phyloP scores from a whole-genome alignment of 1,284 basidiomycete species.

The Takashimella tepidaria region DNA sequence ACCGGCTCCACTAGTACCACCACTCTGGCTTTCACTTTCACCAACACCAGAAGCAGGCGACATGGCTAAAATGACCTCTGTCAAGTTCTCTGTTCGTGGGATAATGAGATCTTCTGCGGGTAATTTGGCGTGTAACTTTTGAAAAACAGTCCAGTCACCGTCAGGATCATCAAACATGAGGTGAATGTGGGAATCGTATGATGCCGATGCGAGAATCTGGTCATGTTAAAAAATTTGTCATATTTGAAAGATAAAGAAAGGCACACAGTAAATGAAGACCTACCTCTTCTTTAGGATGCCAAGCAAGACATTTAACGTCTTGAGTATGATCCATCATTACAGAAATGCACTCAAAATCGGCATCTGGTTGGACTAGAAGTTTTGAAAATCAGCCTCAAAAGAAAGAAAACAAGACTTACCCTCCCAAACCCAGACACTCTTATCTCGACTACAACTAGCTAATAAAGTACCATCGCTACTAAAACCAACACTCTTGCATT shows the following conservation, averaged over 20 bases:
- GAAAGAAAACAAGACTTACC: conserved; percentile 52
- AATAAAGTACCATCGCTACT: conserved; percentile 71
- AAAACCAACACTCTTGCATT: conserved; percentile 93
- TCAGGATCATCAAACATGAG: conserved; percentile 89
- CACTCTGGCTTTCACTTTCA: conserved; percentile 23
- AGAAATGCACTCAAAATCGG: conserved; percentile 91
- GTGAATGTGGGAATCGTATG: conserved; percentile 95
- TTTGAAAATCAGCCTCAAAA: conserved; percentile 2
- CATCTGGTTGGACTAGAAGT: conserved; percentile 69
- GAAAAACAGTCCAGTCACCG: conserved; percentile 89
- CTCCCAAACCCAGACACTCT: conserved; percentile 99
- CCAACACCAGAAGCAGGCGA: conserved; percentile 14
- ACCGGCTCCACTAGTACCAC: conserved; percentile 14
- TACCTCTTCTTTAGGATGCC: conserved; percentile 94
- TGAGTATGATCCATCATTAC: conserved; percentile 97
- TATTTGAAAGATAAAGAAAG: no score
- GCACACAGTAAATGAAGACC: no score
- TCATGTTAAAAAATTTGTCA: no score
- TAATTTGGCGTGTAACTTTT: conserved; percentile 71
- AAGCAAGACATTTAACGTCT: conserved; percentile 91
- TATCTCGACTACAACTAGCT: conserved; percentile 90
- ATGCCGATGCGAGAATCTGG: conserved; percentile 89
- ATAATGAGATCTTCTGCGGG: conserved; percentile 46
- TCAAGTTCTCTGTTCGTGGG: conserved; percentile 6
- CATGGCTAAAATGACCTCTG: conserved; percentile 3